phyloP scores from a whole-genome alignment of 768 basidiomycete genomes.

The Boletus bicolor region DNA sequence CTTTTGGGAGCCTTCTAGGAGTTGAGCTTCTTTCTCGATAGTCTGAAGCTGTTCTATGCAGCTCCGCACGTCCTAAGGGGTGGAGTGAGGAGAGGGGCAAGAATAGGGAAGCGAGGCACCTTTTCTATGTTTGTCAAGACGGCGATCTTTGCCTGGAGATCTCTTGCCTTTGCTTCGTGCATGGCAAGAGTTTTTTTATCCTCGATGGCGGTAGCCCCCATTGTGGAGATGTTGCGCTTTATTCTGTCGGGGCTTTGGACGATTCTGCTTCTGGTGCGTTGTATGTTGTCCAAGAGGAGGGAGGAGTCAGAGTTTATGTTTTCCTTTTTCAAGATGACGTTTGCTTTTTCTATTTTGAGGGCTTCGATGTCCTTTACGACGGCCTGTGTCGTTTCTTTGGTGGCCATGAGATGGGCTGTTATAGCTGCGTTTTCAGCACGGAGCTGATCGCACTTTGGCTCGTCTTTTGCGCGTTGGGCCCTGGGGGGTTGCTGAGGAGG shows the following conservation, averaged over 20 bases:
- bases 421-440: conserved; percentile 58
- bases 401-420: conserved; percentile 62
- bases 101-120: conserved; percentile 35
- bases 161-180: conserved; percentile 73
- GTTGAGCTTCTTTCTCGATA: conserved; percentile 62
- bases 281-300: conserved; percentile 56
- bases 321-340: conserved; percentile 66
- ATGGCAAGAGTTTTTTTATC: conserved; percentile 65
- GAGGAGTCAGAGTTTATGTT: conserved; percentile 58
- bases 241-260: conserved; percentile 92
- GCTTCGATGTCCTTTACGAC: conserved; percentile 65
- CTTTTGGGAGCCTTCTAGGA: conserved; percentile 64
- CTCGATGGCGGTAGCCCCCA: conserved; percentile 62
- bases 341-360: conserved; percentile 69
- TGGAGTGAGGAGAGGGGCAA: not conserved
- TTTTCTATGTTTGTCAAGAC: conserved; percentile 73
- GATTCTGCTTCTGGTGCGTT: conserved; percentile 66
- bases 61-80: conserved; percentile 59
- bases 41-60: conserved; percentile 76
- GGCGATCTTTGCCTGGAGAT: conserved; percentile 71
- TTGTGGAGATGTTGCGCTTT: conserved; percentile 74
- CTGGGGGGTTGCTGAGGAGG: conserved; percentile 33
- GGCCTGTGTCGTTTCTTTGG: conserved; percentile 59
- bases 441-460: conserved; percentile 63
- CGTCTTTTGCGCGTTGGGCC: conserved; percentile 61